Percentiles rank a stretch among this genome's conserved stretches.
phyloP scores from a whole-genome alignment of 1,284 basidiomycete genomes.

The Cyathus olla region DNA sequence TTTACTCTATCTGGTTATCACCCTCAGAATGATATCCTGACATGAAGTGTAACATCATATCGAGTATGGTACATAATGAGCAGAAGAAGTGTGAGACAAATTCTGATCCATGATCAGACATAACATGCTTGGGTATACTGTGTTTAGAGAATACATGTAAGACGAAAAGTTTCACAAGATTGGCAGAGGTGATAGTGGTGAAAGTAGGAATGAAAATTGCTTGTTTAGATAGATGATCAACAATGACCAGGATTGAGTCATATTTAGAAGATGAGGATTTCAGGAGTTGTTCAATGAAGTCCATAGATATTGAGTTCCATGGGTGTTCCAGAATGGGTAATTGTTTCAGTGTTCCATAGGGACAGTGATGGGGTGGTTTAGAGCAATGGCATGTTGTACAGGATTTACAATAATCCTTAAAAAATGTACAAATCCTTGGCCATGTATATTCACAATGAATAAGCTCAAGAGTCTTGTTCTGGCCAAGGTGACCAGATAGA shows the following conservation, averaged over 20 bases:
- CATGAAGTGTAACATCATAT: constrained; percentile 19
- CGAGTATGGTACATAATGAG: constrained; percentile 11
- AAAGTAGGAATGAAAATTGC: constrained; percentile 41
- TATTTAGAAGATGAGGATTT: neutral
- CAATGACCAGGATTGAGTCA: neutral
- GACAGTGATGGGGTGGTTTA: constrained; percentile 1
- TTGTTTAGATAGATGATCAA: neutral
- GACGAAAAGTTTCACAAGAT: constrained; percentile 36
- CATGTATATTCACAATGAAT: neutral
- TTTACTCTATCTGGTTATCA: constrained; percentile 54
- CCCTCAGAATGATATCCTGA: constrained; percentile 52
- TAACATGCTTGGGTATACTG: constrained; percentile 38
- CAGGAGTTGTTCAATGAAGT: constrained; percentile 5
- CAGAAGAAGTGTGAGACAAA: constrained; percentile 19
- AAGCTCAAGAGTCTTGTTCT: constrained; percentile 1
- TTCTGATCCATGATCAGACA: constrained; percentile 26
- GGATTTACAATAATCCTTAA: constrained; percentile 5
- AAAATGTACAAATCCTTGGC: neutral
- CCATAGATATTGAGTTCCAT: constrained; percentile 10
- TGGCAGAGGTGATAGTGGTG: constrained; percentile 39
- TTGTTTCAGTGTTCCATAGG: constrained; percentile 5
- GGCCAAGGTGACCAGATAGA: neutral
- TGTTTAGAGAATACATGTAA: constrained; percentile 33
- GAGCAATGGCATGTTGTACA: neutral
- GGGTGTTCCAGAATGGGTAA: neutral